Conservation (phyloP, 2,329 filamentous ascomycete genomes). For the Furcasterigmium sp. region DNA sequence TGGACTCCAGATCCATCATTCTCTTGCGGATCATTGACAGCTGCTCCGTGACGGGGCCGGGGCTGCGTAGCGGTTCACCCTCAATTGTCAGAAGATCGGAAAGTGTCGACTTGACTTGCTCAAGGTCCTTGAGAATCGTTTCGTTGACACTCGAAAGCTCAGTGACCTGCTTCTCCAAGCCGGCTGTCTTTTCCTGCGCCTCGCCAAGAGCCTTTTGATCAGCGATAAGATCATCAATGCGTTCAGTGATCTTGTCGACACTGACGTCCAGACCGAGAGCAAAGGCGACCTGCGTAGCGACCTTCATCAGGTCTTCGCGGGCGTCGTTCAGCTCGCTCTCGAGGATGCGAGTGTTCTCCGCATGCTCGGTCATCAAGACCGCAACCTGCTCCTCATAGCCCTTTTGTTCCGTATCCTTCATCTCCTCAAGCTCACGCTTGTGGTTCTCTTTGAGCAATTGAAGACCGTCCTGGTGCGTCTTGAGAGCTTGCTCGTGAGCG, state of each 20-base stretch:
- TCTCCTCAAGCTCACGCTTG: conserved; percentile 40
- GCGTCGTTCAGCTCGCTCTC: conserved; percentile 60
- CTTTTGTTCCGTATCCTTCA: conserved; percentile 44
- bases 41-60: conserved; percentile 47
- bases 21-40: conserved; percentile 60
- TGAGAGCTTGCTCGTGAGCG: conserved; percentile 54
- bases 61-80: conserved; percentile 34
- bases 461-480: conserved; percentile 47
- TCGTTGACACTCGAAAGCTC: conserved; percentile 56
- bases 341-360: conserved; percentile 49
- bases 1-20: conserved; percentile 54
- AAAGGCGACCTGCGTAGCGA: conserved; percentile 58
- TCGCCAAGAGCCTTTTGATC: conserved; percentile 54
- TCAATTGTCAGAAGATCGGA: conserved; percentile 49
- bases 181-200: conserved; percentile 53
- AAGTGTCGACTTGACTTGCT: conserved; percentile 51
- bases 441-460: conserved; percentile 44
- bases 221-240: conserved; percentile 51
- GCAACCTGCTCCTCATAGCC: conserved; percentile 54
- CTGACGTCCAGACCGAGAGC: conserved; percentile 58
- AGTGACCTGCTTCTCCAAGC: conserved; percentile 49
- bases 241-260: conserved; percentile 61
- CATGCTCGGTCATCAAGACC: conserved; percentile 55
- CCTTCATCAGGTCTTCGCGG: conserved; percentile 59
- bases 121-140: conserved; percentile 56